A percentile compares a stretch with the other conserved stretches of the same genome.
Conservation (phyloP, 768 basidiomycete genomes). For the Phylloporus sp. region DNA sequence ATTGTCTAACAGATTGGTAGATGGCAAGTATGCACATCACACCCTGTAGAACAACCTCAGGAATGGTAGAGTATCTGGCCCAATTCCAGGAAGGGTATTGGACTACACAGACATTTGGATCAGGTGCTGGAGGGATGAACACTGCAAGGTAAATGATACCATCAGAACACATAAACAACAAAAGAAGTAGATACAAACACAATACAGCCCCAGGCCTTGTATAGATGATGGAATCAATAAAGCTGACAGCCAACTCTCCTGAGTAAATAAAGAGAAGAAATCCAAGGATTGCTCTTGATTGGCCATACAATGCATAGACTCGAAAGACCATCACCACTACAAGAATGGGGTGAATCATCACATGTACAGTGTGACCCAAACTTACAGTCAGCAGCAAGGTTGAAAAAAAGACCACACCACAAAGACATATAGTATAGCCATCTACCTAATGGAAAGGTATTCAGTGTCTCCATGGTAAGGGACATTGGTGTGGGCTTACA, state of each 20-base stretch:
- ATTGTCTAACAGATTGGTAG: not conserved
- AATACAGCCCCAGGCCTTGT: not conserved
- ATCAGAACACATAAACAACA: not conserved
- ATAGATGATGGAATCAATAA: not conserved
- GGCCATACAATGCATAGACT: constrained; percentile 8
- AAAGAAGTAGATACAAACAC: not conserved
- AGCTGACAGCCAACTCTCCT: not conserved
- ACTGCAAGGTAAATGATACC: not conserved
- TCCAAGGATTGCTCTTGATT: not conserved
- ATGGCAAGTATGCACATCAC: constrained; percentile 6
- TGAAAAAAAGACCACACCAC: no score
- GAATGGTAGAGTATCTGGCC: not conserved
- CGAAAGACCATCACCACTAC: constrained; percentile 10
- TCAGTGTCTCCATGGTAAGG: not conserved
- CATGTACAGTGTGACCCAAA: no score
- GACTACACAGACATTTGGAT: constrained; percentile 1
- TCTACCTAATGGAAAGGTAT: no score
- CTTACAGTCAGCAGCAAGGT: constrained; percentile 1
- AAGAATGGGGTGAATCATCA: no score
- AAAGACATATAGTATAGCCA: no score
- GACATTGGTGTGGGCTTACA: not conserved
- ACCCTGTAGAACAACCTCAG: constrained; percentile 1
- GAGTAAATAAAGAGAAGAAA: constrained; percentile 1
- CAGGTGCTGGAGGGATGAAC: not conserved
- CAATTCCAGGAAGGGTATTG: constrained; percentile 4